Percentiles rank a stretch among this genome's conserved stretches.
phyloP scores from a whole-genome alignment of 345 rosid genomes.

The Moricandia moricandioides region DNA sequence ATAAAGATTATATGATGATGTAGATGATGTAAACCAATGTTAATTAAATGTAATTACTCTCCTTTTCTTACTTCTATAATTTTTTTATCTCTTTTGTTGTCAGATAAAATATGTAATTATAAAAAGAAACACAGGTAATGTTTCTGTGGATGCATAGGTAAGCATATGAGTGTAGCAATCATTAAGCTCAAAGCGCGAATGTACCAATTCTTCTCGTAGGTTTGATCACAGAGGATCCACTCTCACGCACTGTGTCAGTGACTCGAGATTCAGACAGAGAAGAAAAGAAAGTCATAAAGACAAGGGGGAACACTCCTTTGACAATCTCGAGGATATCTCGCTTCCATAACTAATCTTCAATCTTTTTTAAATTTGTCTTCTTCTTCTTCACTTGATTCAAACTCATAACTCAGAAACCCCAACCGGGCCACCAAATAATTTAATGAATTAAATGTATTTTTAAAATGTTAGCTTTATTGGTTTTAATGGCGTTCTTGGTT shows the following conservation, averaged over 20 bases:
- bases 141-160: too few relatives aligned
- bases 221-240: slow-evolving; percentile 7
- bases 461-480: not conserved
- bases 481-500: slow-evolving; percentile 21
- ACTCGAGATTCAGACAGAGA: slow-evolving; percentile 13
- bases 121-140: too few relatives aligned
- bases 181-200: too few relatives aligned
- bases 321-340: slow-evolving; percentile 44
- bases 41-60: too few relatives aligned
- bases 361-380: slow-evolving; percentile 26
- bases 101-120: too few relatives aligned
- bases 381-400: slow-evolving; percentile 19
- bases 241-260: slow-evolving; percentile 15
- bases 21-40: too few relatives aligned
- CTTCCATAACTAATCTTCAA: slow-evolving; percentile 25
- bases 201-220: slow-evolving; percentile 2
- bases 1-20: too few relatives aligned
- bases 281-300: slow-evolving; percentile 28
- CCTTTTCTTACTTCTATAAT: too few relatives aligned
- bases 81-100: too few relatives aligned
- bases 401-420: not conserved
- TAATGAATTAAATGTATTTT: not conserved
- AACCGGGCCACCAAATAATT: slow-evolving; percentile 17
- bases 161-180: too few relatives aligned
- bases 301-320: slow-evolving; percentile 60